Evolutionary conservation across 345 rosid species (phyloP).

Genomic region (Populus pruinosa): DNA sequence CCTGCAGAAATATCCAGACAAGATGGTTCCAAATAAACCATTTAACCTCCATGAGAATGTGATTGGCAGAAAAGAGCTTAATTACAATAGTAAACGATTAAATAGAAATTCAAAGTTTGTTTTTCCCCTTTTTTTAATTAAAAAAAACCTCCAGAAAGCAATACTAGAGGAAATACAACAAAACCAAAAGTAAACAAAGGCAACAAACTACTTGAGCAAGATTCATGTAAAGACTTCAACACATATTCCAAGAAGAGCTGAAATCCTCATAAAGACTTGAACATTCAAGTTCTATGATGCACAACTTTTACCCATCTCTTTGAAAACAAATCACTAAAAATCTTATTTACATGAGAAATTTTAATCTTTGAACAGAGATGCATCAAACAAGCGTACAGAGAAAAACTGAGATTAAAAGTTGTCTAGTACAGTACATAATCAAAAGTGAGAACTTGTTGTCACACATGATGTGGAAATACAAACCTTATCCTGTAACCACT

Average conservation of each 20-base stretch:
- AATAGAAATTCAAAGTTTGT: background rate
- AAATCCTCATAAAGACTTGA: background rate
- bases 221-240: background rate
- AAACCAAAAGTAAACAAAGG: background rate
- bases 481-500: constrained; percentile 97
- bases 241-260: background rate
- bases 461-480: background rate
- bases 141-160: background rate
- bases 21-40: background rate
- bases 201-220: background rate
- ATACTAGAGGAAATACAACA: background rate
- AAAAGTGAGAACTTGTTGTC: background rate
- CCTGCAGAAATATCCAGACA: constrained; percentile 37
- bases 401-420: background rate
- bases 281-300: background rate
- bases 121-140: background rate
- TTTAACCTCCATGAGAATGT: background rate
- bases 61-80: background rate
- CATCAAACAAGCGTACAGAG: background rate
- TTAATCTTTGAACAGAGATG: background rate
- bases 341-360: background rate
- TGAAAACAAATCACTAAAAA: background rate
- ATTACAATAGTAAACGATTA: background rate
- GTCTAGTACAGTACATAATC: background rate
- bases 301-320: background rate